phyloP scores from a whole-genome alignment of 768 basidiomycete genomes.

The Lactarius sp. region DNA sequence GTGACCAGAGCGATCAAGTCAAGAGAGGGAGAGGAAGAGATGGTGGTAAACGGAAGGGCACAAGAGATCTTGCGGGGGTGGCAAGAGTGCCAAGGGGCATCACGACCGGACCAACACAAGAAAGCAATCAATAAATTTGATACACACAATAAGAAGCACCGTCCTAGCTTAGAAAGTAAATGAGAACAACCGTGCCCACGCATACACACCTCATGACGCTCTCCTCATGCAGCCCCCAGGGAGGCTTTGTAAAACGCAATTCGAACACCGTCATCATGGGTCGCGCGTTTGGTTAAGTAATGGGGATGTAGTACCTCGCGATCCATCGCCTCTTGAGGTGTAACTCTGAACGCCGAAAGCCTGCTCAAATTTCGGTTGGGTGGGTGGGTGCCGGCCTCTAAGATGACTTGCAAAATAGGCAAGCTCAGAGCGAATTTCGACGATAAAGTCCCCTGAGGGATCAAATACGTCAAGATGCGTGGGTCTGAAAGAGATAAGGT shows the following conservation, averaged over 20 bases:
- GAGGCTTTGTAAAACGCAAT: constrained; percentile 6
- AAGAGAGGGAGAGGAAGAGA: neutral
- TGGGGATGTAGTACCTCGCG: neutral
- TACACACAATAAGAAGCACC: neutral
- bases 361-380: neutral
- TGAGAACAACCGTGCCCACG: neutral
- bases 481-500: neutral
- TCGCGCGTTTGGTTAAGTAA: neutral
- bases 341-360: constrained; percentile 22
- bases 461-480: neutral
- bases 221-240: neutral
- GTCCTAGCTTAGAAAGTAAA: neutral
- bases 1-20: neutral
- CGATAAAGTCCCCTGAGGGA: constrained; percentile 52
- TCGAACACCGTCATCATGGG: constrained; percentile 20
- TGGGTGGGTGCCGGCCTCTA: constrained; percentile 29
- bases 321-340: neutral
- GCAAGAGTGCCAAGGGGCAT: neutral
- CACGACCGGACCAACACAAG: neutral
- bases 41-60: neutral
- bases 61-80: neutral
- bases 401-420: constrained; percentile 51
- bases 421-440: constrained; percentile 61
- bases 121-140: neutral
- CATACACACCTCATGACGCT: neutral